Evolutionary conservation across 1,284 basidiomycete genomes (phyloP).

Genomic region (Cryptococcus jaspeensis): DNA sequence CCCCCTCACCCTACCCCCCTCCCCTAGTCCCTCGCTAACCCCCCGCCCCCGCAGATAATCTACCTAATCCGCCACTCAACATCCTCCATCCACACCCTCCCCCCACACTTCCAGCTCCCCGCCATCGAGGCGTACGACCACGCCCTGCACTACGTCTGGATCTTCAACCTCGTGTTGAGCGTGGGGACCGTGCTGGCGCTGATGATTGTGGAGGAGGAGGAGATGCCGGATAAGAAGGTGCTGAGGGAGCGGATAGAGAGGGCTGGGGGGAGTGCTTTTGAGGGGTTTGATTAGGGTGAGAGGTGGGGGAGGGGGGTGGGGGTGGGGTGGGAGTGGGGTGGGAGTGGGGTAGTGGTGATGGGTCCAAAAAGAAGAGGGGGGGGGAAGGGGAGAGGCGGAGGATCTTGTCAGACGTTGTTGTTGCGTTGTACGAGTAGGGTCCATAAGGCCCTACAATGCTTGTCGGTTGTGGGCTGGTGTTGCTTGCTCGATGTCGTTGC

Average conservation of each 20-base stretch:
- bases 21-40: not conserved
- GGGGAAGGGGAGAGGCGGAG: too few species aligned
- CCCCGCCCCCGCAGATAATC: constrained; percentile 46
- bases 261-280: not conserved
- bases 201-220: constrained; percentile 32
- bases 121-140: constrained; percentile 80
- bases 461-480: too few species aligned
- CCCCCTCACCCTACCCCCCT: not conserved
- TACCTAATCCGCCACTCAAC: constrained; percentile 70
- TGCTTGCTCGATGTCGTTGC: too few species aligned
- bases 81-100: constrained; percentile 69
- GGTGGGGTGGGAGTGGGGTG: too few species aligned
- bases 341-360: too few species aligned
- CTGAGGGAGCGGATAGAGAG: not conserved
- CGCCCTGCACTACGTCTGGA: constrained; percentile 79
- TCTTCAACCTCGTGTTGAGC: constrained; percentile 62
- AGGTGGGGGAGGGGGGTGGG: too few species aligned
- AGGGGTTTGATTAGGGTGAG: not conserved
- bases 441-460: too few species aligned
- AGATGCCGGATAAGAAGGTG: constrained; percentile 22
- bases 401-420: too few species aligned
- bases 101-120: constrained; percentile 59
- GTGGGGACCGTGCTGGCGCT: constrained; percentile 26
- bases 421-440: too few species aligned
- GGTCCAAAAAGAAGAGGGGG: too few species aligned